Evolutionary conservation across 768 basidiomycete genomes (phyloP), one percentile per base, ranked within the genome.

Genomic region (Mycena maculata): DNA sequence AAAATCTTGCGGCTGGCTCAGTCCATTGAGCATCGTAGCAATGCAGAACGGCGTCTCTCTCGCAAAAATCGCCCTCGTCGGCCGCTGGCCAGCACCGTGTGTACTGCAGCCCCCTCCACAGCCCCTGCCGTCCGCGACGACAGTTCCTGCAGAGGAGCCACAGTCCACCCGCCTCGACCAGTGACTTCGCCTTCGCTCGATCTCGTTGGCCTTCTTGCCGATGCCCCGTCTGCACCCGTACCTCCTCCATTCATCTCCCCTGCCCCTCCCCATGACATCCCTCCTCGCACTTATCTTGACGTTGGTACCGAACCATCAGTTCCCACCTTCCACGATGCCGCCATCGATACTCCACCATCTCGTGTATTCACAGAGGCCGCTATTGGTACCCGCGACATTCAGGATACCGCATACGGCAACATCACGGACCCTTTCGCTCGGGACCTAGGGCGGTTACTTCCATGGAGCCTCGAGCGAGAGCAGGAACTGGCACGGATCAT

Each of bases 81-180:
- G 38, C 44, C 58, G 7, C 38, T 10, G 55, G 36, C 12, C 58
- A 28, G n/a, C 7, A 30, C 16, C 20, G 31, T 23, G 39, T 30
- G 49, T 20, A 2, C 49, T 50, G 49, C 49, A 50, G 16, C 49
- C 49, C 4, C 49, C 31, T 50, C 58, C 31, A 49, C 58, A 60
- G 44, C 30, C 6, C 10, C 58, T 60, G 44, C 33, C 54, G 36
- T 56, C 20, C 36, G 22, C 54, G 54, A 56, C 54, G 16, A 18
- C 54, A 56, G 13, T 39, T 36, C 25, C 54, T 56, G 54, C 54
- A 56, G 54, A 56, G 54, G 10, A 36, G 38, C 54, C 54, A 56
- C 54, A 38, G 36, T 41, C 23, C 54, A 22, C 45, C 38, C 38
- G 33, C 54, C 54, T 38, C 38, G 54, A 6, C 54, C 54, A 9